phyloP scores from a whole-genome alignment of 2,329 filamentous ascomycete species.

The Epicoccum sorghinum region DNA sequence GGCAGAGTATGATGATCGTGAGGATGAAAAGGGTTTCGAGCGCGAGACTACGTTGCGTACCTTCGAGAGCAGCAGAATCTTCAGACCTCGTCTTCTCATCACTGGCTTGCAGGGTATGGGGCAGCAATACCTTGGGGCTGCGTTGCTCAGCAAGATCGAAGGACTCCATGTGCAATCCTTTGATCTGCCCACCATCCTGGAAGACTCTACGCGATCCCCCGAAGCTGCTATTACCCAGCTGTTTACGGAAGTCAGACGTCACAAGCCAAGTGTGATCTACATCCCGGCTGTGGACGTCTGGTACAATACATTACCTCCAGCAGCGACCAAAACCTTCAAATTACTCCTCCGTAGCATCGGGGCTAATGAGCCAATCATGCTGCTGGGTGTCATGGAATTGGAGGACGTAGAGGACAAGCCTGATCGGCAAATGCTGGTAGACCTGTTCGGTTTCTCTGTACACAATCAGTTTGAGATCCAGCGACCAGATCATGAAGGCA shows the following conservation, averaged over 20 bases:
- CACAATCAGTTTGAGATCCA: conserved; percentile 76
- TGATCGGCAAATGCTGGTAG: conserved; percentile 68
- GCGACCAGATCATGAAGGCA: conserved; percentile 69
- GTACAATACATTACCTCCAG: conserved; percentile 72
- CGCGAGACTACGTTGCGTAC: conserved; percentile 73
- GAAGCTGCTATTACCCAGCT: conserved; percentile 90
- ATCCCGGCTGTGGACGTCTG: conserved; percentile 89
- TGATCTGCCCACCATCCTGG: conserved; percentile 84
- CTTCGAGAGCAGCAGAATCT: conserved; percentile 87
- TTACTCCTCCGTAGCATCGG: conserved; percentile 81
- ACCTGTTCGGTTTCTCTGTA: conserved; percentile 84
- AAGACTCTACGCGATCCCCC: conserved; percentile 78
- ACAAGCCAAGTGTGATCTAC: conserved; percentile 95
- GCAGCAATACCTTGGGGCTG: conserved; percentile 84
- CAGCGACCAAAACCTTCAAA: conserved; percentile 77
- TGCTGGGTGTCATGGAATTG: conserved; percentile 83
- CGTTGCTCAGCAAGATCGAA: conserved; percentile 88
- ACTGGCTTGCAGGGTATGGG: conserved; percentile 88
- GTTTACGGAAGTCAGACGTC: conserved; percentile 89
- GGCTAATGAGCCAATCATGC: conserved; percentile 87
- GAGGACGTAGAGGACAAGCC: conserved; percentile 63
- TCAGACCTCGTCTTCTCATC: conserved; percentile 85
- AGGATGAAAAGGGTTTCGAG: conserved; percentile 81
- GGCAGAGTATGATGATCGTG: conserved; percentile 87
- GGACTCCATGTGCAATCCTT: conserved; percentile 94